Base-by-base conservation (phyloP, 1,284 basidiomycete genomes). In the Cryptococcus jaspeensis region DNA sequence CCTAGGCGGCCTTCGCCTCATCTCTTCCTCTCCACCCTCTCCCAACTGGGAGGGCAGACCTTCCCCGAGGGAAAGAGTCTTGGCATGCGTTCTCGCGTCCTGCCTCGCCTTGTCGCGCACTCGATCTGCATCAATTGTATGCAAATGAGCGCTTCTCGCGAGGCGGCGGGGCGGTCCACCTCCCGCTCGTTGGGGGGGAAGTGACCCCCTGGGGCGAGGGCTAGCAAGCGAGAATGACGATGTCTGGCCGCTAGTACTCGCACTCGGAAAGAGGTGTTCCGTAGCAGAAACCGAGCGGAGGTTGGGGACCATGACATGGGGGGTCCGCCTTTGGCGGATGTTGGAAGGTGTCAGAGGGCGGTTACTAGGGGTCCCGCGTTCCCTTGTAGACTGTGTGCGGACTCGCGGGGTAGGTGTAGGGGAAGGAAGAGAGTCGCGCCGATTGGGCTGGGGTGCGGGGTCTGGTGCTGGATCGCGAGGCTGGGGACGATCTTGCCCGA, bases 121-220 rank as follows among this genome's bases (percentile, higher is more conserved):
- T 6, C 58, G 52, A 44, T 63, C 62, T 18, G 56, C 56, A 43
- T 71, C 69, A 32, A 75, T 61, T 0, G 68, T 61, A 56, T 76
- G 75, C 36, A 76, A 58, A 60, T 76, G 74, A 0, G 70, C 63
- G 23, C 56, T 64, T n/a, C 68, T 59, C 2, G 71, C 73, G 1
- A 74, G 50, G 32, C 52, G 53, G 18, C 58, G 56, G 25, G 50
- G 22, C 13, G 54, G 52, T 25, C 50, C 58, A 23, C 9, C 43
- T 5, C 35, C 23, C 40, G 45, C 41, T 32, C 18, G n/a, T 43
- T 20, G 51, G 6, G 55, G 53, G 28, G 58, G 49, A 9, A 58
- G 43, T 37, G 51, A 48, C 37, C 25, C 52, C 23, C 54, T 28
- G 2, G 59, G 55, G 25, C 51, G 37, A 16, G 55, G 55, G 41